Evolutionary conservation across 768 basidiomycete species (phyloP), one percentile per base, ranked within the genome.

Genomic region (Trametes villosa): DNA sequence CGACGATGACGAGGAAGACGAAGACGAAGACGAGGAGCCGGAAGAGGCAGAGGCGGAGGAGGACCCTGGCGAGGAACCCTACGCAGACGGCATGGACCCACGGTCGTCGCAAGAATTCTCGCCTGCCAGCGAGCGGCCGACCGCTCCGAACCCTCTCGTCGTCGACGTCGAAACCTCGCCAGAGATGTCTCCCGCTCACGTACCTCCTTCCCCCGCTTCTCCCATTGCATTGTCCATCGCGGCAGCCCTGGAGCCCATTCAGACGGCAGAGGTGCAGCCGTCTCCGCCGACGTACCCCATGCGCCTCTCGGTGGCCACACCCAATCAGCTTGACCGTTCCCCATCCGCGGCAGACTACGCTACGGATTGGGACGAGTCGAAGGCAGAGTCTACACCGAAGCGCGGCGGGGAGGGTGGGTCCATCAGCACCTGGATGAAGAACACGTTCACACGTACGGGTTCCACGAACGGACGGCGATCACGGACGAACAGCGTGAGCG

Each of bases 391-490:
- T 22, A 70, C 82, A 2, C 74, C 81, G 12, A 91, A 90, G 69
- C 83, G 86, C 22, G 78, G 72, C 60, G 82, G 75, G 26, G 89
- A 91, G 48, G 49, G 62, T 52, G 76, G 76, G 15, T 75, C 82
- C 17, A 79, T 81, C 41, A 83, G 80, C 62, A 76, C 86, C 33
- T 93, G 90, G 70, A 77, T 93, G 52, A 88, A 88, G 67, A 82
- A 77, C 55, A 83, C 87, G 0, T 84, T 94, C 65, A 81, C 81
- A 3, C 79, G 89, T 62, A 84, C 85, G 27, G 83, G 80, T 34
- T 91, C 91, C 42, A 82, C 80, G 52, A 80, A 75, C 53, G 91
- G 91, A 9, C 83, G 90, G 66, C 86, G 91, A 49, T 92, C 91
- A 52, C 86, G 92, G 40, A 86, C 88, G 40, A 92, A 92, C 67